Evolutionary conservation across 257 asterid genomes (phyloP), one percentile per base, ranked within the genome.

Genomic region (Handroanthus guayacan): DNA sequence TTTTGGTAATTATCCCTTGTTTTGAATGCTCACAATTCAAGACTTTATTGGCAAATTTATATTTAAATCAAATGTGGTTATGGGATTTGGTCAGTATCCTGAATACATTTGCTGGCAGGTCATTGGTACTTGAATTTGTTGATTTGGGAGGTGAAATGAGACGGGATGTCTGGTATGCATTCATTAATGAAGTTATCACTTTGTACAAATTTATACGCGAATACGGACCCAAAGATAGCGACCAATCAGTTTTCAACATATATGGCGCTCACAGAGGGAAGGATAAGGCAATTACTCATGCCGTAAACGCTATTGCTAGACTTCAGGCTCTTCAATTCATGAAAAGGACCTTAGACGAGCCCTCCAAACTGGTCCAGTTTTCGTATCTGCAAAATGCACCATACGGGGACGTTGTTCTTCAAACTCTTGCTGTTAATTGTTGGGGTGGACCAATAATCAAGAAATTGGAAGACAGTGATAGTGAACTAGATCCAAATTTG

Each of bases 71-170:
- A 25, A 25, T 25, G 31, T 25, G 31, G 31, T 25, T 25, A 25
- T 25, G 31, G 31, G 31, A 1, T 16, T 37, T 36, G 58, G 11
- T 74, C 68, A 38, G 44, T 63, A 69, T 72, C 43, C 44, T 37
- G 4, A 34, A 7, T 62, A 17, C 14, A 44, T 71, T 9, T 71
- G 38, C 56, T 70, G 67, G 76, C 89, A 95, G 99, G 83, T 52
- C 90, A 47, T 86, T 95, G 91, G 82, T 87, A 69, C 93, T 93
- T 77, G 98, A 95, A 79, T 95, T 93, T 71, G 85, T 95, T 6
- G 99, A 95, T 85, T 84, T 93, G 79, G 92, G 97, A 72, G 89
- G 97, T 17, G 98, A 91, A 77, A 90, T 89, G 96, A 87, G 99
- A 84, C 81, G 97, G 81, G 99, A 95, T 69, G 98, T 91, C 62